phyloP scores from a whole-genome alignment of 192 early-diverging fungal genomes.

The Dissophora globulifera region DNA sequence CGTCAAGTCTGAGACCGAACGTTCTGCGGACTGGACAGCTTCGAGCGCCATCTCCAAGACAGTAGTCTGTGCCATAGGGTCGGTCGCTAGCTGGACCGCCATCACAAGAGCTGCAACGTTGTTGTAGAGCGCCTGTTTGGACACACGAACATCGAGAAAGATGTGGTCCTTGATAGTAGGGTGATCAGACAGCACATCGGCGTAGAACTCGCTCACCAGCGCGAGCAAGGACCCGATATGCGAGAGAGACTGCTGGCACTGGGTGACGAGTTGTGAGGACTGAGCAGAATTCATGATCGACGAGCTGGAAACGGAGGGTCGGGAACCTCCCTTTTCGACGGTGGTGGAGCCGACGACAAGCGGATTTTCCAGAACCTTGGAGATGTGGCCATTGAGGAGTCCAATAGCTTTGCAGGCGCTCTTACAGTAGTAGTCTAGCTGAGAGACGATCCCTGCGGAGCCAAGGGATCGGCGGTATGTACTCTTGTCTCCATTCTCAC shows the following conservation, averaged over 20 bases:
- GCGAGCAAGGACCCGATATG: slow-evolving; percentile 51
- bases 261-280: slow-evolving; percentile 48
- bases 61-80: slow-evolving; percentile 63
- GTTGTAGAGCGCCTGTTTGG: slow-evolving; percentile 73
- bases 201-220: slow-evolving; percentile 50
- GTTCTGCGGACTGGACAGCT: slow-evolving; percentile 62
- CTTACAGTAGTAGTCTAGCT: slow-evolving; percentile 54
- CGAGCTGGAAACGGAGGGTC: neutral
- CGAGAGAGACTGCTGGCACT: slow-evolving; percentile 51
- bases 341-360: neutral
- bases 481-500: slow-evolving; percentile 8
- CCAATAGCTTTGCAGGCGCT: slow-evolving; percentile 42
- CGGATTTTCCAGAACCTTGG: slow-evolving; percentile 28
- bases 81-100: slow-evolving; percentile 62
- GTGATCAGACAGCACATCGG: slow-evolving; percentile 35
- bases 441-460: slow-evolving; percentile 33
- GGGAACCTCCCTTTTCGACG: neutral
- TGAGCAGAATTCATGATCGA: slow-evolving; percentile 43
- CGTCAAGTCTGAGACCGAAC: slow-evolving; percentile 64
- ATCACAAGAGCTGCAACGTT: slow-evolving; percentile 71
- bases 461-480: neutral
- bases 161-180: slow-evolving; percentile 50
- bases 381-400: slow-evolving; percentile 33
- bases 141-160: slow-evolving; percentile 68
- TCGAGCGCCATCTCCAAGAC: slow-evolving; percentile 60